phyloP scores from a whole-genome alignment of 352 stramenopile genomes.

The Globisporangium apiculatum region DNA sequence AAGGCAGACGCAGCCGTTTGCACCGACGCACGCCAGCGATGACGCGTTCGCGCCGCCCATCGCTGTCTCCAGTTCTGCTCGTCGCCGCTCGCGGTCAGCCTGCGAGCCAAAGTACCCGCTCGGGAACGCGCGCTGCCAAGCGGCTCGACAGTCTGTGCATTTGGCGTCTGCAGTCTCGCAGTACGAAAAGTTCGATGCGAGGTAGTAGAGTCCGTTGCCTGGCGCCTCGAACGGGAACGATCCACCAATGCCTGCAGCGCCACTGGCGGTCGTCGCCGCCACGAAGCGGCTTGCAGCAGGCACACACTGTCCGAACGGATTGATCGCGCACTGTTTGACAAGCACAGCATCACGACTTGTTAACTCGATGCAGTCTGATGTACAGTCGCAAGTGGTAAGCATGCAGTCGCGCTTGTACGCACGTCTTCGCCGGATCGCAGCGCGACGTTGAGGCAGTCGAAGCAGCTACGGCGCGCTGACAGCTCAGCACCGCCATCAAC shows the following conservation, averaged over 20 bases:
- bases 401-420: not conserved
- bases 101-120: slow-evolving; percentile 3
- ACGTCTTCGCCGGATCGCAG: slow-evolving; percentile 22
- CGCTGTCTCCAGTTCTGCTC: not conserved
- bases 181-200: slow-evolving; percentile 11
- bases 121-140: not conserved
- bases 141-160: not conserved
- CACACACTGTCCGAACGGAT: slow-evolving; percentile 25
- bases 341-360: not conserved
- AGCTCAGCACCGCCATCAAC: not conserved
- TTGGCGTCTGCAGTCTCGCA: not conserved
- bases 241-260: too few species aligned
- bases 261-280: not conserved
- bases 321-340: slow-evolving; percentile 24
- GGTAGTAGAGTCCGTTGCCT: slow-evolving; percentile 24
- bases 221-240: slow-evolving; percentile 15
- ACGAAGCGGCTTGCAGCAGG: slow-evolving; percentile 1
- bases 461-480: slow-evolving; percentile 29
- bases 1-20: slow-evolving; percentile 34
- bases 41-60: not conserved
- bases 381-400: not conserved
- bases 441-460: slow-evolving; percentile 46
- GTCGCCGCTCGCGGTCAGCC: not conserved
- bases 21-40: slow-evolving; percentile 21
- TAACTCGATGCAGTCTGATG: not conserved